Base-by-base conservation (phyloP, 768 basidiomycete species). In the Amanita pallidorosea region DNA sequence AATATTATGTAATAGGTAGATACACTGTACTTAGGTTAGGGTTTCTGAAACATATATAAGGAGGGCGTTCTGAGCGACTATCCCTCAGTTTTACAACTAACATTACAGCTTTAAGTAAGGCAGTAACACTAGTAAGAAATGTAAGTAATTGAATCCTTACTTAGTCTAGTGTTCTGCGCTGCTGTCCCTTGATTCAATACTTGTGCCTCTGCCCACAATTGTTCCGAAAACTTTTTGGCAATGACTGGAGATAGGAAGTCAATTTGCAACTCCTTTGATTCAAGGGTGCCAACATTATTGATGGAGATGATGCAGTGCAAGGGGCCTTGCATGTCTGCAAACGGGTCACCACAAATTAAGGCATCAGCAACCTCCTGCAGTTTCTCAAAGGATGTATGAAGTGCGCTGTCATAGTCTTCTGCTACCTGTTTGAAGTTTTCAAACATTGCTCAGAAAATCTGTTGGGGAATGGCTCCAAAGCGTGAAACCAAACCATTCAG, bases 171-270 rank as follows among this genome's bases (percentile, higher is more conserved):
- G n/a, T n/a, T n/a, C n/a, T n/a, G n/a, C n/a, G n/a, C n/a, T n/a
- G n/a, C n/a, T n/a, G n/a, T n/a, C n/a, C n/a, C n/a, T n/a, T n/a
- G n/a, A n/a, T n/a, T n/a, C n/a, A n/a, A n/a, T n/a, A 40, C 38
- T 25, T 44, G 43, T 27, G 43, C 23, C 43, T 44, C 22, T 25
- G 23, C 23, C 43, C 22, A 44, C 23, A 44, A 44, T 29, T 25
- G 35, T 42, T 51, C 33, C 12, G 22, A 43, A 17, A 43, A 34
- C 33, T 45, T 42, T 11, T 55, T 57, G 59, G 59, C 44, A 57
- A 54, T 54, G 58, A 55, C 65, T 62, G 65, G 52, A 53, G 51
- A 46, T 53, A 44, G 27, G 22, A 44, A 44, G 22, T 44, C 22
- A 42, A 42, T 23, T 18, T 18, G 18, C 40, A 42, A 42, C 17